Evolutionary conservation across 257 asterid species (phyloP).

Genomic region (Marsdenia floribunda): DNA sequence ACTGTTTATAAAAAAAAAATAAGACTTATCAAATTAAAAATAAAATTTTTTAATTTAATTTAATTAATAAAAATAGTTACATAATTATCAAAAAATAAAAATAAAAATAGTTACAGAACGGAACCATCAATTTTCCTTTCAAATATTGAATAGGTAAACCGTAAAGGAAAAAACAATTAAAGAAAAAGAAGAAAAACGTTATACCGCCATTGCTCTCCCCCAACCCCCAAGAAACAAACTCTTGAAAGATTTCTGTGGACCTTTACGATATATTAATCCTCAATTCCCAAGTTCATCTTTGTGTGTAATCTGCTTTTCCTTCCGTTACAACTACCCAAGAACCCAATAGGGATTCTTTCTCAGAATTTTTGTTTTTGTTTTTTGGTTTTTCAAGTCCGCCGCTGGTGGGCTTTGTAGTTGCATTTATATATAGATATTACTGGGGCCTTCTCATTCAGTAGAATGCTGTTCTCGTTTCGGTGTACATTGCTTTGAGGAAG

Average conservation of each 20-base stretch:
- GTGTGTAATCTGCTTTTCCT: not conserved
- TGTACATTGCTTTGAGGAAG: not conserved
- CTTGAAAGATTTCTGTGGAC: not conserved
- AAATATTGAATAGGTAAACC: too few relatives aligned
- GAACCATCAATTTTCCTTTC: too few relatives aligned
- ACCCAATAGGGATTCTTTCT: not conserved
- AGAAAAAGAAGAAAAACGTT: too few relatives aligned
- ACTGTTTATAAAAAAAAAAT: too few relatives aligned
- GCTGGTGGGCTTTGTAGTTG: not conserved
- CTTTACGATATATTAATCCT: not conserved
- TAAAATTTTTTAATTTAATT: too few relatives aligned
- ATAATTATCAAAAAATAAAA: too few relatives aligned
- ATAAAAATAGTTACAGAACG: too few relatives aligned
- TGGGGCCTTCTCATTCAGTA: not conserved
- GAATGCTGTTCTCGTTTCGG: not conserved
- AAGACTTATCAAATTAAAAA: too few relatives aligned
- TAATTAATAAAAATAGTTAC: too few relatives aligned
- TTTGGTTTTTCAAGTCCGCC: not conserved
- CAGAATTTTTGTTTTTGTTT: not conserved
- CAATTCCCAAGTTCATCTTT: too few relatives aligned
- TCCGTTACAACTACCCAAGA: not conserved
- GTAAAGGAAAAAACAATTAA: too few relatives aligned
- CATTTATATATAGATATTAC: not conserved
- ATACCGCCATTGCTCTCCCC: too few relatives aligned
- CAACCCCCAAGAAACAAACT: not conserved